Base-by-base conservation (phyloP, 768 basidiomycete genomes). In the Lactifluus pinguis region DNA sequence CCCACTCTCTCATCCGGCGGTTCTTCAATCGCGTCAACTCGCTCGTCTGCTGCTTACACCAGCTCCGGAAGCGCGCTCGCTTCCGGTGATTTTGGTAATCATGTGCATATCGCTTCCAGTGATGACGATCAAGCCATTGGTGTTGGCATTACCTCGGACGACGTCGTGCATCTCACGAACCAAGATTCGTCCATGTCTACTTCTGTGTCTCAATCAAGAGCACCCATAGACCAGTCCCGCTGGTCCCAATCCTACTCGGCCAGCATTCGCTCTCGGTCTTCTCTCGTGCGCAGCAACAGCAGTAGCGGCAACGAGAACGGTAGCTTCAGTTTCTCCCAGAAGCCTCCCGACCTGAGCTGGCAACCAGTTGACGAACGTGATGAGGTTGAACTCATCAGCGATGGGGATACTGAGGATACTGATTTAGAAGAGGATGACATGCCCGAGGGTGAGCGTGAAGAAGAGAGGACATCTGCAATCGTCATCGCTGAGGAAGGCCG, bases 401-500 rank as follows among this genome's bases (percentile, higher is more conserved):
- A 76, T 10, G 78, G 76, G 21, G 80, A 82, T 53, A 75, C 76
- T 3, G 80, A 80, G 53, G 78, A 77, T 17, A 71, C 79, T 14
- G 72, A 72, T 53, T 68, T 70, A 74, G 86, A 72, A 11, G 79
- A 77, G 29, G 80, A 79, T 30, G 64, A 65, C 34, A 13, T 49
- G 14, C 39, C 53, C 1, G 76, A 78, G 44, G 78, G 79, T 14
- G 80, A 81, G 6, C 76, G 76, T 15, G 79, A 81, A 42, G 85
- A 87, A 54, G 86, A 89, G 66, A 80, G 85, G 54, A 91, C 90
- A 0, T 83, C 86, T 54, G 89, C 89, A 14, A 78, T 83, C 50
- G 83, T 92, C 59, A 77, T 92, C 53, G 90, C 87, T 34, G 89
- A 92, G 66, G 87, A 92, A 74, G 89, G 91, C 19, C 82, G 85